phyloP scores from a whole-genome alignment of 305 asterid genomes.

The Fraxinus angustifolia region DNA sequence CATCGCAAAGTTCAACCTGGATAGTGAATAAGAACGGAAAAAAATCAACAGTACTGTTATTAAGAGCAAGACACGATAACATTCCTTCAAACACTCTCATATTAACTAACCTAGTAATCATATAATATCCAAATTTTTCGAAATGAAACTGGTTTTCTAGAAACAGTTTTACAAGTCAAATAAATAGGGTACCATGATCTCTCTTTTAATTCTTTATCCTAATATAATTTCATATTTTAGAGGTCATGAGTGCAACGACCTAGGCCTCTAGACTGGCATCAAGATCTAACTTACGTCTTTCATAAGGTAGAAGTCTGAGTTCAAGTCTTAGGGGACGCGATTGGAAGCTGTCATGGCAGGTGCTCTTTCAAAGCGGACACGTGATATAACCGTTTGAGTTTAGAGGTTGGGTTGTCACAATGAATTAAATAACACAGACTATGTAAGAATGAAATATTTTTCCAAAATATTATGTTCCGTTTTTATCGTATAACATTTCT shows the following conservation, averaged over 20 bases:
- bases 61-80: neutral
- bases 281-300: neutral
- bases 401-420: neutral
- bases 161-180: neutral
- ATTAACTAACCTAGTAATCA: neutral
- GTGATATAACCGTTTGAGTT: neutral
- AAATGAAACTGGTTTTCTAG: neutral
- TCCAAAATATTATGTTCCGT: neutral
- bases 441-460: neutral
- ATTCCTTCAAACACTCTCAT: neutral
- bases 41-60: slow-evolving; percentile 24
- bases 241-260: neutral
- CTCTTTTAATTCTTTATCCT: neutral
- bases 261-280: neutral
- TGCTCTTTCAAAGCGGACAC: neutral
- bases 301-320: neutral
- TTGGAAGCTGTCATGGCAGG: neutral
- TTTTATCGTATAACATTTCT: neutral
- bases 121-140: neutral
- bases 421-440: neutral
- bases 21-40: slow-evolving; percentile 13
- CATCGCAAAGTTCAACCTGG: slow-evolving; percentile 93
- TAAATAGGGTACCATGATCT: neutral
- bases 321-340: neutral
- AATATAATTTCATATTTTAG: neutral